Evolutionary conservation across 2,329 filamentous ascomycete genomes (phyloP).

Genomic region (Talaromyces sp.): DNA sequence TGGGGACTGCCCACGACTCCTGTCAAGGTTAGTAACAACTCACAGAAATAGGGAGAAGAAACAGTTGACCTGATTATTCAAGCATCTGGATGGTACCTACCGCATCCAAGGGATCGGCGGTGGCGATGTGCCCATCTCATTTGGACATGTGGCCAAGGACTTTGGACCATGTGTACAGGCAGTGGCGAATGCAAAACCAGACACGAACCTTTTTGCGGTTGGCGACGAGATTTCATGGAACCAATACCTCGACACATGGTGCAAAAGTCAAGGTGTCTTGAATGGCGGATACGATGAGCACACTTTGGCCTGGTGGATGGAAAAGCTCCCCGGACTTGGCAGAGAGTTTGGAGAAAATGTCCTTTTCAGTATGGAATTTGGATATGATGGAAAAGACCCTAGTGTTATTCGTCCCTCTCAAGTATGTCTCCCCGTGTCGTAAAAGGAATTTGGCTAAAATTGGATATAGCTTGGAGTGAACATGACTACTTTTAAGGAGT

Average conservation of each 20-base stretch:
- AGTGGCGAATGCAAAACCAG: background rate
- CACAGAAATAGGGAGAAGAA: background rate
- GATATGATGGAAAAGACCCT: slow-evolving; percentile 3
- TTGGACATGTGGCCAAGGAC: slow-evolving; percentile 1
- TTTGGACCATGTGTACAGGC: slow-evolving; percentile 2
- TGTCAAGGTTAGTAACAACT: background rate
- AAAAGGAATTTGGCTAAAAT: background rate
- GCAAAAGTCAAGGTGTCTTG: background rate
- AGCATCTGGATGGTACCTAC: slow-evolving; percentile 4
- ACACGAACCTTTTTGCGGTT: slow-evolving; percentile 1
- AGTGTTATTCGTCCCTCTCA: background rate
- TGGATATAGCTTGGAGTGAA: background rate
- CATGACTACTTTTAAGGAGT: slow-evolving; percentile 4
- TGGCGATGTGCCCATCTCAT: background rate
- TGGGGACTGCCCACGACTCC: slow-evolving; percentile 4
- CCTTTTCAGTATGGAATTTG: slow-evolving; percentile 2
- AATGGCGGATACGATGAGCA: background rate
- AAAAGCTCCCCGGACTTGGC: background rate
- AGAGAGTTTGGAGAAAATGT: slow-evolving; percentile 7
- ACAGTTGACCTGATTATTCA: background rate
- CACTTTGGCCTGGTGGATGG: background rate
- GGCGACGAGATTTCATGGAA: slow-evolving; percentile 1
- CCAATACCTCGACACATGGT: slow-evolving; percentile 5
- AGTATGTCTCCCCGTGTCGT: background rate
- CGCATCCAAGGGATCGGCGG: background rate